Percentiles rank a stretch among this genome's conserved stretches.
Conservation (phyloP, 306 rosid genomes). For the Senna siamea region DNA sequence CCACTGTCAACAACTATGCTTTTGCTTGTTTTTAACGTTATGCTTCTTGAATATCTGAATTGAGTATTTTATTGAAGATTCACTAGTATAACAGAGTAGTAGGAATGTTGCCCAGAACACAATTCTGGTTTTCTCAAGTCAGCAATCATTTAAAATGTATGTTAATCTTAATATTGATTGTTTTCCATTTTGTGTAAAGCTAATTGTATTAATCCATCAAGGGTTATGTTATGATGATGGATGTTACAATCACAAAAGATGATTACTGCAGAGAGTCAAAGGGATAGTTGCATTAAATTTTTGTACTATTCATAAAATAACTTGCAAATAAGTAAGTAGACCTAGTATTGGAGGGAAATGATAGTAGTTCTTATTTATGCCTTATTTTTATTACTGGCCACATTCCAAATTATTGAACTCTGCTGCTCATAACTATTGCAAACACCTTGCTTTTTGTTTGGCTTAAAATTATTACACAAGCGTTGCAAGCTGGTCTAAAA, state of each 20-base stretch:
- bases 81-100: background rate
- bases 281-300: slow-evolving; percentile 8
- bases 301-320: background rate
- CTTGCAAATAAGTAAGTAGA: background rate
- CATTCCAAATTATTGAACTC: no score
- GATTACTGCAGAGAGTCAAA: background rate
- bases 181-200: slow-evolving; percentile 6
- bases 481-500: background rate
- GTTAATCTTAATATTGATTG: slow-evolving; percentile 8
- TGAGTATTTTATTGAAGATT: slow-evolving; percentile 3
- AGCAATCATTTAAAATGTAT: background rate
- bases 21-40: background rate
- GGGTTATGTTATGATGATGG: background rate
- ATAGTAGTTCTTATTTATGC: background rate
- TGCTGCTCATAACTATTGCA: background rate
- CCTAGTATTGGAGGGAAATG: background rate
- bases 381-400: no score
- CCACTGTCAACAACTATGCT: no score
- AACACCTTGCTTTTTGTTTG: background rate
- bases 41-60: slow-evolving; percentile 15
- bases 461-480: background rate
- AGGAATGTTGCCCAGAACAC: slow-evolving; percentile 1
- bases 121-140: slow-evolving; percentile 4
- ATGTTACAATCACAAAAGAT: background rate
- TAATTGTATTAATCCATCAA: slow-evolving; percentile 17